Evolutionary conservation across 148 eudicot species (phyloP).

Genomic region (Polygonum maritimum): DNA sequence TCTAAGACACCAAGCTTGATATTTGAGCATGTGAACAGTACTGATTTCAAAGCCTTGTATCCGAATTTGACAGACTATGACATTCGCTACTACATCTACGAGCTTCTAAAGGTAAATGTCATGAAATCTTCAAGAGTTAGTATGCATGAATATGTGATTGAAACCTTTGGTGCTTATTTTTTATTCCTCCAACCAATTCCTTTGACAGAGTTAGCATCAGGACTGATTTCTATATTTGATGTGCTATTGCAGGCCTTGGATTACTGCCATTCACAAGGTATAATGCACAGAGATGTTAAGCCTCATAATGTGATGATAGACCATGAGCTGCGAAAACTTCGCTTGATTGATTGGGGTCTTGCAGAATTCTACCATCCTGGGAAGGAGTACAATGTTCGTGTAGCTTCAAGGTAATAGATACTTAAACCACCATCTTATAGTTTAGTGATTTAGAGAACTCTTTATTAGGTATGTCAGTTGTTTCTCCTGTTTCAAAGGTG

Average conservation of each 20-base stretch:
- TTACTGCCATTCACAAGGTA: conserved; percentile 92
- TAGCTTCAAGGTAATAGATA: conserved; percentile 61
- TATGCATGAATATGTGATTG: not conserved
- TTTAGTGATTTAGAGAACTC: not conserved
- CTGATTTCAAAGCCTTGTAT: conserved; percentile 88
- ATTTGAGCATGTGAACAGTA: conserved; percentile 87
- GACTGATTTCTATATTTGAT: not conserved
- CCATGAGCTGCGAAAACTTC: conserved; percentile 82
- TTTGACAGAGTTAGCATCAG: not conserved
- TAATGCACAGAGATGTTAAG: conserved; percentile 98
- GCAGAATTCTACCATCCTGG: conserved; percentile 97
- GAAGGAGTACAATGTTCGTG: conserved; percentile 95
- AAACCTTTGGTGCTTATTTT: not conserved
- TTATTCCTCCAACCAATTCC: not conserved
- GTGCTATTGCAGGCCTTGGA: conserved; percentile 60
- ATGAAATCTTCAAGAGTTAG: not conserved
- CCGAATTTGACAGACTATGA: conserved; percentile 92
- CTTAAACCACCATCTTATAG: not conserved
- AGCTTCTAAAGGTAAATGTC: conserved; percentile 69
- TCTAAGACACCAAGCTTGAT: conserved; percentile 96
- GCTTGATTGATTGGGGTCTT: conserved; percentile 96
- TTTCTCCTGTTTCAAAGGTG: not conserved
- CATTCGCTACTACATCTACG: conserved; percentile 94
- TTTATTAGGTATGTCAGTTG: not conserved
- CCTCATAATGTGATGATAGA: conserved; percentile 98